These are phyloP conservation scores for Psilocybe cubensis DNA, from an alignment of 768 basidiomycete genomes.

Conservation along the genomic window DNA sequence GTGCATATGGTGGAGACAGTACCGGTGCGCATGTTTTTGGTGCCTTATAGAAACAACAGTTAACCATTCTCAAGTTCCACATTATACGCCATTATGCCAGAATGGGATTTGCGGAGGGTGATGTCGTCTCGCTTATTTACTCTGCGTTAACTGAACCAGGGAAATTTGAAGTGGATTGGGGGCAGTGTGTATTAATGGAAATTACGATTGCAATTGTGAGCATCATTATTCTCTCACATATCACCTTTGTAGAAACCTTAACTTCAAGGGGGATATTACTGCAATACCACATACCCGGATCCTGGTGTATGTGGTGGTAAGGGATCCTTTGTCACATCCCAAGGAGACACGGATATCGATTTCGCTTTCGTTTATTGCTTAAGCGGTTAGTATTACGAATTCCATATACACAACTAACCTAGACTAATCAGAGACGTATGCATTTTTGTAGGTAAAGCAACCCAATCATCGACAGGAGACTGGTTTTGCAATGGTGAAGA, in stretches of 20 bases:
- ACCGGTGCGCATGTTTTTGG: neutral
- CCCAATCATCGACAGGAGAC: neutral
- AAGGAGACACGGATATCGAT: slow-evolving; percentile 2
- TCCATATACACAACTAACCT: neutral
- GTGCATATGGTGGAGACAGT: slow-evolving; percentile 10
- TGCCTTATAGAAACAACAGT: neutral
- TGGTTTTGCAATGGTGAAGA: neutral
- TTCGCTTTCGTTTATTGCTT: slow-evolving; percentile 14
- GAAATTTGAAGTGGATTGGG: neutral
- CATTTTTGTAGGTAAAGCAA: neutral
- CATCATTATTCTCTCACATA: neutral
- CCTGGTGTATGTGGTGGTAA: slow-evolving; percentile 10
- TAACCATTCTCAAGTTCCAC: neutral
- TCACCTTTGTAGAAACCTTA: too few species aligned
- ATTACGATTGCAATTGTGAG: slow-evolving; percentile 5
- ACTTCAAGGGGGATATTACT: neutral
- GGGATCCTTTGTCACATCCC: neutral
- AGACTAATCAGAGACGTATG: too few species aligned
- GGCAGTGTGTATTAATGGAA: neutral
- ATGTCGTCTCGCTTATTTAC: neutral
- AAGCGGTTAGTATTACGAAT: slow-evolving; percentile 6
- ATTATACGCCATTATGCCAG: slow-evolving; percentile 1
- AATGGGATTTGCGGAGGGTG: slow-evolving; percentile 9
- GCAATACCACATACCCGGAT: neutral
- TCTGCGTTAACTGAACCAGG: neutral